Evolutionary conservation across 2,329 filamentous ascomycete species (phyloP), one percentile per base, ranked within the genome.

Genomic region (Arthrinium phaeospermum): DNA sequence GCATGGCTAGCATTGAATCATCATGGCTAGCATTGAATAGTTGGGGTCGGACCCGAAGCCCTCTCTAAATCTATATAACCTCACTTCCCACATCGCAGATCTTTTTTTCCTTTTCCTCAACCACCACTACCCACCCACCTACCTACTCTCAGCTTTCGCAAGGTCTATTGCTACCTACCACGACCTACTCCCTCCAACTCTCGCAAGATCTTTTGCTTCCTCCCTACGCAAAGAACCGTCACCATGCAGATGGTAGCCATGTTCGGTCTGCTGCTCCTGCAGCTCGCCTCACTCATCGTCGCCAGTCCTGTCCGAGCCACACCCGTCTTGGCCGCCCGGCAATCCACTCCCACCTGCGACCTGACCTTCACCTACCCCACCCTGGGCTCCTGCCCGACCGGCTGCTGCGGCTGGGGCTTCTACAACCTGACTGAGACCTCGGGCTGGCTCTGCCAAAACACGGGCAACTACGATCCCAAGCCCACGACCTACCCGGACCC

Each of bases 351-450:
- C 3, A 24, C 8, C 16, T 68, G 67, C 41, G 45, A 68, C 44
- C n/a, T 47, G 4, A 27, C 27, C 41, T 27, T 22, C n/a, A 12
- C 8, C 13, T 68, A 68, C 24, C 41, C 41, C 41, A 47, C 13
- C 3, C 41, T 45, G n/a, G 44, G 41, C 41, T 27, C 41, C 41
- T 68, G 67, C 19, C 14, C 41, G 12, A 30, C 24, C 24, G 67
- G 67, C 67, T 68, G 67, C 44, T 68, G 67, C 19, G 67, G 41
- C 45, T 68, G 67, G 67, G 45, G n/a, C n/a, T 68, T 68, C 67
- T 16, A 27, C 44, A n/a, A 47, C 67, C 41, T 45, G 22, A n/a
- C 67, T 4, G 67, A 68, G 44, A 27, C 41, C 27, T 47, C 41
- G 14, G 41, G 41, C 10, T 68, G 67, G 41, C 67, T 68, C 41